Conservation (phyloP, 331 rosid genomes). For the Saraca asoca region DNA sequence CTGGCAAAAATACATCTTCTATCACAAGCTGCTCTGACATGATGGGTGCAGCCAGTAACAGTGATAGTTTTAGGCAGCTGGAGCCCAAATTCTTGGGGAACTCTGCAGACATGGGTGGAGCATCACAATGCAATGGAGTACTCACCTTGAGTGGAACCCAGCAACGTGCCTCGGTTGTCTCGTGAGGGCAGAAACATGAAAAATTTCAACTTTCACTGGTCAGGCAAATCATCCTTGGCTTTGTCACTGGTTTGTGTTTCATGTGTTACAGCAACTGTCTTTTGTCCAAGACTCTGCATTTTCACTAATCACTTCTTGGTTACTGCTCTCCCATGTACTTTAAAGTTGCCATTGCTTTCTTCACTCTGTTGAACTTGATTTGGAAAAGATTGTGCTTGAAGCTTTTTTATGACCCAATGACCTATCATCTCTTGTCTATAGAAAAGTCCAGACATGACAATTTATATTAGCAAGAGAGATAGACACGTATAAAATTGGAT, state of each 20-base stretch:
- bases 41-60: slow-evolving; percentile 42
- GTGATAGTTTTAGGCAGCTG: slow-evolving; percentile 38
- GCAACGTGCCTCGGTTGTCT: slow-evolving; percentile 62
- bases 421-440: too few relatives aligned
- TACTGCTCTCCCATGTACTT: too few relatives aligned
- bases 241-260: slow-evolving; percentile 39
- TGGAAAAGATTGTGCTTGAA: slow-evolving; percentile 16
- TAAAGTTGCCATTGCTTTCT: slow-evolving; percentile 16
- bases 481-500: too few relatives aligned
- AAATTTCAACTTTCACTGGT: slow-evolving; percentile 33
- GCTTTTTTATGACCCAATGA: too few relatives aligned
- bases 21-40: slow-evolving; percentile 49
- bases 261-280: slow-evolving; percentile 10
- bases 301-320: slow-evolving; percentile 17
- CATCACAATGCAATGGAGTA: slow-evolving; percentile 58
- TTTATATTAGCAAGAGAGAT: too few relatives aligned
- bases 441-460: too few relatives aligned
- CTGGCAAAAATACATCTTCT: slow-evolving; percentile 39
- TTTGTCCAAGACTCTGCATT: slow-evolving; percentile 7
- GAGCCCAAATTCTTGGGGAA: slow-evolving; percentile 52
- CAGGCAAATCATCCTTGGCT: slow-evolving; percentile 99
- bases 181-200: slow-evolving; percentile 45
- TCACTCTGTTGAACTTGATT: slow-evolving; percentile 13
- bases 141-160: slow-evolving; percentile 52
- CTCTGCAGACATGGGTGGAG: slow-evolving; percentile 48